These are phyloP conservation scores for Gloeostereum incarnatum DNA, from an alignment of 768 basidiomycete genomes.

Conservation along the genomic window DNA sequence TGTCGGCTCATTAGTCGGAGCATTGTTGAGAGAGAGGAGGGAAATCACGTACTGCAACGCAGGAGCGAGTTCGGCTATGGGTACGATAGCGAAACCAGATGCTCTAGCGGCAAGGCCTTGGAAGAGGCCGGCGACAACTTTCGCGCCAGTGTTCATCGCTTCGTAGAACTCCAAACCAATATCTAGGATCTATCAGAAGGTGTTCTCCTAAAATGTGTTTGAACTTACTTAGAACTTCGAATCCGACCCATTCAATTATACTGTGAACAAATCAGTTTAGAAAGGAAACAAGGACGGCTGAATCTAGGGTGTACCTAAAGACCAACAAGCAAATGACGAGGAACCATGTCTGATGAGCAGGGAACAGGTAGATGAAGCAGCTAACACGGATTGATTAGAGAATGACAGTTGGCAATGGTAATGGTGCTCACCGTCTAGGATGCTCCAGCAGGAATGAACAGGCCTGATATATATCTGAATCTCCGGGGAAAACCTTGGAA, in stretches of 20 bases:
- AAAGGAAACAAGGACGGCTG: background rate
- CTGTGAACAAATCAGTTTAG: constrained; percentile 19
- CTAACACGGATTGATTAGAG: constrained; percentile 15
- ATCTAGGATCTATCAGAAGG: constrained; percentile 16
- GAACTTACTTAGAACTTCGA: constrained; percentile 46
- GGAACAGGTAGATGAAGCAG: constrained; percentile 64
- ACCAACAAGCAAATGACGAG: constrained; percentile 42
- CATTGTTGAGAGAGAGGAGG: background rate
- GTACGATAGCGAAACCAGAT: constrained; percentile 41
- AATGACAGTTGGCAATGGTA: background rate
- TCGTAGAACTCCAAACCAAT: constrained; percentile 30
- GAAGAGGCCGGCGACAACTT: constrained; percentile 37
- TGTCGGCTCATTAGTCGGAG: constrained; percentile 11
- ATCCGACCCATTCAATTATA: constrained; percentile 59
- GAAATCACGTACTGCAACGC: constrained; percentile 64
- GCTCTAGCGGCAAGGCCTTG: constrained; percentile 46
- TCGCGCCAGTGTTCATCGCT: constrained; percentile 24
- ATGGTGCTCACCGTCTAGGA: constrained; percentile 44
- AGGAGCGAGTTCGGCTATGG: constrained; percentile 45
- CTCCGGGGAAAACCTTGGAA: constrained; percentile 34
- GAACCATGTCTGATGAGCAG: constrained; percentile 72
- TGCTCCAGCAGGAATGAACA: constrained; percentile 72
- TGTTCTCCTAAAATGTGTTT: background rate
- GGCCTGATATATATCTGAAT: constrained; percentile 39
- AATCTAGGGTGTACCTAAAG: constrained; percentile 37